Conservation (phyloP, 192 early-diverging fungal species). For the Coemansia sp. region DNA sequence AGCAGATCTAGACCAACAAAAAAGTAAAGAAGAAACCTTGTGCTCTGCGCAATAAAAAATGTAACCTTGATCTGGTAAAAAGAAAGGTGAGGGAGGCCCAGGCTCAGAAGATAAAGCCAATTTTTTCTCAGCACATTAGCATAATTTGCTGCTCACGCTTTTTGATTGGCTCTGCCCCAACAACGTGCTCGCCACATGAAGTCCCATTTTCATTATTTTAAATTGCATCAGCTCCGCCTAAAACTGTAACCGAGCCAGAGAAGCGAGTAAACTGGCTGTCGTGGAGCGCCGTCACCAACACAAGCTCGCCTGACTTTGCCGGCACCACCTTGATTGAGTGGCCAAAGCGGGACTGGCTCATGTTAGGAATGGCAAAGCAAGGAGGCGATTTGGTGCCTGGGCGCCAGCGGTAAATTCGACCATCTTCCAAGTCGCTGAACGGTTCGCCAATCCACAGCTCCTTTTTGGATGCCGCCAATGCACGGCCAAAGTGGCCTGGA, state of each 20-base stretch:
- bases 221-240: slow-evolving; percentile 2
- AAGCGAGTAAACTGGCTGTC: slow-evolving; percentile 47
- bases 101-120: background rate
- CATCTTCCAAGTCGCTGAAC: slow-evolving; percentile 37
- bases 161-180: background rate
- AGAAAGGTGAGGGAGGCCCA: slow-evolving; percentile 6
- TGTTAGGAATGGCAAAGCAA: slow-evolving; percentile 22
- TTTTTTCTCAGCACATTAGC: background rate
- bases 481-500: slow-evolving; percentile 50
- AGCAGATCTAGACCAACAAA: background rate
- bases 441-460: slow-evolving; percentile 55
- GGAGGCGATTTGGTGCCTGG: slow-evolving; percentile 8
- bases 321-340: slow-evolving; percentile 14
- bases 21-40: background rate
- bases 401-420: slow-evolving; percentile 39
- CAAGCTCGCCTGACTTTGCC: slow-evolving; percentile 2
- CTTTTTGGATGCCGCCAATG: slow-evolving; percentile 21
- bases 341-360: slow-evolving; percentile 29
- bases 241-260: slow-evolving; percentile 26
- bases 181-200: too few species aligned
- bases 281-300: slow-evolving; percentile 39
- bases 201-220: too few species aligned
- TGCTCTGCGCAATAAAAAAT: slow-evolving; percentile 3
- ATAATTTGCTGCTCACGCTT: background rate
- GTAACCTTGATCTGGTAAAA: slow-evolving; percentile 4